These are phyloP conservation scores for Cryomyces antarcticus DNA, from an alignment of 495 filamentous ascomycete genomes.

Conservation along the genomic window DNA sequence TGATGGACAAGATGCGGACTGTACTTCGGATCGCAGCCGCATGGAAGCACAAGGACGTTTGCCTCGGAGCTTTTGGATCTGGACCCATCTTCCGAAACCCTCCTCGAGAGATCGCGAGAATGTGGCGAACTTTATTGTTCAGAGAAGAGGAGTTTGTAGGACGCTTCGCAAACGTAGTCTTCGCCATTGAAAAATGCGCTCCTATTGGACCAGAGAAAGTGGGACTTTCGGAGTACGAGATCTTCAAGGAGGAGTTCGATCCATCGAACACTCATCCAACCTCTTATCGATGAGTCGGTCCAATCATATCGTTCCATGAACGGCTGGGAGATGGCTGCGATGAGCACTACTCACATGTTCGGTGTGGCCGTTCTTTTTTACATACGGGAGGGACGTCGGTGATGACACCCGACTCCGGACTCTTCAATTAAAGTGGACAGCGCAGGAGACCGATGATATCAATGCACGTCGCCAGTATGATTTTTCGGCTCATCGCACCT, in stretches of 20 bases:
- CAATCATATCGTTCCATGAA: too few species aligned
- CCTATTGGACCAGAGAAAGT: constrained; percentile 8
- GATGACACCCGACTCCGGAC: too few species aligned
- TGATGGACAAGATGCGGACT: constrained; percentile 48
- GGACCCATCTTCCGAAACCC: constrained; percentile 53
- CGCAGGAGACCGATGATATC: too few species aligned
- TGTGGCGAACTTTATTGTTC: constrained; percentile 47
- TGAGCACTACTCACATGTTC: too few species aligned
- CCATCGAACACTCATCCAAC: constrained; percentile 14
- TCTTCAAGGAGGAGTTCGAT: constrained; percentile 22
- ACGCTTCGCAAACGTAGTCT: constrained; percentile 45
- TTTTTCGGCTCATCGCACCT: too few species aligned
- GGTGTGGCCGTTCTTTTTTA: too few species aligned
- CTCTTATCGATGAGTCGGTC: too few species aligned
- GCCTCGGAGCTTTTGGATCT: constrained; percentile 50
- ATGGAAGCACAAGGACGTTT: constrained; percentile 34
- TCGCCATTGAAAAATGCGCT: constrained; percentile 35
- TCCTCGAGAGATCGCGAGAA: constrained; percentile 38
- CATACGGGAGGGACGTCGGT: too few species aligned
- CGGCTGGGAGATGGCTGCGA: too few species aligned
- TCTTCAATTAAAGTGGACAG: too few species aligned
- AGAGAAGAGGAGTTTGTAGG: constrained; percentile 45
- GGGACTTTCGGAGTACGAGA: constrained; percentile 17
- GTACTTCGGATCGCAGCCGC: constrained; percentile 46
- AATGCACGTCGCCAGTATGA: too few species aligned